Evolutionary conservation across 2,329 filamentous ascomycete genomes (phyloP).

Genomic region (Botryotinia globosa): DNA sequence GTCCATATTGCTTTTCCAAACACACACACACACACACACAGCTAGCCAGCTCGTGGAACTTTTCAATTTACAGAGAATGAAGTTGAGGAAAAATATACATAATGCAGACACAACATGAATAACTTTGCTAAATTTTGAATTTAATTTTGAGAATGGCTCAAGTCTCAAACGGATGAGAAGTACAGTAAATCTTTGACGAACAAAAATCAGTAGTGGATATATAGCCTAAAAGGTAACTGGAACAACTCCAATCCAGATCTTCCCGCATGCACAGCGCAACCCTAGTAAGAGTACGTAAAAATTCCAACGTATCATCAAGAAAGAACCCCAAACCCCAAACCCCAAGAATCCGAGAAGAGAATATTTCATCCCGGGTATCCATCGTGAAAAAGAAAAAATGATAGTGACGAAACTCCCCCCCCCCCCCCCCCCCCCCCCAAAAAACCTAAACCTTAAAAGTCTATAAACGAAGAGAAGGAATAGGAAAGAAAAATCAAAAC

Average conservation of each 20-base stretch:
- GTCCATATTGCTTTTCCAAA: neutral
- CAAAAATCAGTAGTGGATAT: neutral
- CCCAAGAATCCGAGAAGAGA: neutral
- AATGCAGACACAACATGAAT: neutral
- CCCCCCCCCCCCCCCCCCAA: no score
- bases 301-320: neutral
- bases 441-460: neutral
- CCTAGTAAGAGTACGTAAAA: neutral
- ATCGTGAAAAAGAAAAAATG: neutral
- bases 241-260: conserved; percentile 5
- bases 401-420: neutral
- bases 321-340: conserved; percentile 2
- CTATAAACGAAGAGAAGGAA: neutral
- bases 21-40: neutral
- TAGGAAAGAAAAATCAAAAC: conserved; percentile 8
- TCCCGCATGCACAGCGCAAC: conserved; percentile 1
- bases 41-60: neutral
- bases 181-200: neutral
- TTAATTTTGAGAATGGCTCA: neutral
- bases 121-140: neutral
- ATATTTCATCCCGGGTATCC: neutral
- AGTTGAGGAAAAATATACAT: neutral
- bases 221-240: conserved; percentile 6
- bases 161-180: neutral
- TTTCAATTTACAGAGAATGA: neutral